Evolutionary conservation across 495 filamentous ascomycete species (phyloP), one percentile per base, ranked within the genome.

Genomic region (Penicillium daleae): DNA sequence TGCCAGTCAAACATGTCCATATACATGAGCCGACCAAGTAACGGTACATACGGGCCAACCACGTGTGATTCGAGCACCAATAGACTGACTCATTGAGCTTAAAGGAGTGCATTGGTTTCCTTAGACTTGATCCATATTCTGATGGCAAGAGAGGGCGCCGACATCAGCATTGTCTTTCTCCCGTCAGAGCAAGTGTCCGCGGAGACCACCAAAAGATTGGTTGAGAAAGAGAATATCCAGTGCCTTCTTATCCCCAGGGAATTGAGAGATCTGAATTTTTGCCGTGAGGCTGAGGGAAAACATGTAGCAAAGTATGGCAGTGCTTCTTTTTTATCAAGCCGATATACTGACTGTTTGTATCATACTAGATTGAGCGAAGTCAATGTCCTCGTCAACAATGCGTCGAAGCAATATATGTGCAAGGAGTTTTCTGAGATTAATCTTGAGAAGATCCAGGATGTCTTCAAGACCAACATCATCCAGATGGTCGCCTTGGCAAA

Each of bases 401-500:
- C 86, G 8, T 80, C 82, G 1, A 83, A 80, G 64, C 84, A 87
- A 69, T 74, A 78, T 24, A 77, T 82, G 66, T 84, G 78, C 68
- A 67, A 75, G 13, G 79, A 87, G 37, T 74, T 88, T 26, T 64
- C 64, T 1, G 74, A 87, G 3, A 87, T 85, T 31, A 74, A 85
- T 61, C 72, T 86, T 21, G 76, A 81, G 32, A 71, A 74, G 13
- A 80, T 84, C 12, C 78, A 82, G 53, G 79, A 80, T 56, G 78
- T 78, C 0, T 90, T 87, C 77, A 75, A 78, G 24, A 79, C 71
- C 53, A 89, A 90, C 56, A 81, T 90, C 49, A 65, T 88, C 37
- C 80, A 83, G 64, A 86, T 89, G 78, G 85, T 90, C 65, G 83
- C 86, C 21, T 72, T 89, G 61, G 80, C 83, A 12, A 90, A 89